Evolutionary conservation across 2,329 filamentous ascomycete genomes (phyloP).

Genomic region (Parafenestella ontariensis): DNA sequence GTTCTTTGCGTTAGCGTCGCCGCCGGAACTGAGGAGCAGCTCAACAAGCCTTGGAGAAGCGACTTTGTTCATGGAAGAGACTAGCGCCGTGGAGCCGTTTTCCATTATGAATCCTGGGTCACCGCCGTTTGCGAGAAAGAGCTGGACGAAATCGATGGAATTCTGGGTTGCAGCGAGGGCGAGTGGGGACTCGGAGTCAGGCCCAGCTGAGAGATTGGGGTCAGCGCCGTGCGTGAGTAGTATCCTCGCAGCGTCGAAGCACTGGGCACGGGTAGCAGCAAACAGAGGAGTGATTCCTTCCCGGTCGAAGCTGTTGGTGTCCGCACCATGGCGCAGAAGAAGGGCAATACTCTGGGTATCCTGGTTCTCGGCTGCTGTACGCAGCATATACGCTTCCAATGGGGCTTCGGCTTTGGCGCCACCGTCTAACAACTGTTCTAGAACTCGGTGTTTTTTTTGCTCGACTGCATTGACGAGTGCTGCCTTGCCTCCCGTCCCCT

Average conservation of each 20-base stretch:
- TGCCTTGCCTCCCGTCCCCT: conserved; percentile 42
- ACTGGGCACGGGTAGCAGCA: conserved; percentile 35
- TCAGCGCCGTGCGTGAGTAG: conserved; percentile 37
- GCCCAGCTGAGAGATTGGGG: conserved; percentile 42
- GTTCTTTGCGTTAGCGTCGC: conserved; percentile 66
- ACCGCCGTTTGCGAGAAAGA: conserved; percentile 68
- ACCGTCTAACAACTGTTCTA: conserved; percentile 44
- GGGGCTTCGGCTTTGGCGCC: conserved; percentile 38
- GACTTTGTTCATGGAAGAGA: conserved; percentile 66
- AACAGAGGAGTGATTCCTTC: conserved; percentile 39
- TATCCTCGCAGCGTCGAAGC: conserved; percentile 55
- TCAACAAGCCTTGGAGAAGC: conserved; percentile 63
- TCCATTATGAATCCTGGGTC: conserved; percentile 62
- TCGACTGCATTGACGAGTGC: conserved; percentile 62
- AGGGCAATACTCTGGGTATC: conserved; percentile 38
- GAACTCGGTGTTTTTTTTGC: conserved; percentile 69
- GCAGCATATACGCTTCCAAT: conserved; percentile 42
- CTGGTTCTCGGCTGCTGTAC: conserved; percentile 38
- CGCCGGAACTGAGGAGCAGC: conserved; percentile 66
- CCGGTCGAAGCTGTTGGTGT: conserved; percentile 40
- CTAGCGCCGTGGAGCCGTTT: conserved; percentile 67
- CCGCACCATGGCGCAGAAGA: conserved; percentile 38
- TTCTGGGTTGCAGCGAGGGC: conserved; percentile 59
- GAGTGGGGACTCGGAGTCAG: conserved; percentile 63
- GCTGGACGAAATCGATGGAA: conserved; percentile 64